Conservation (phyloP, 139 green algal genomes). For the Haematococcus sp. region DNA sequence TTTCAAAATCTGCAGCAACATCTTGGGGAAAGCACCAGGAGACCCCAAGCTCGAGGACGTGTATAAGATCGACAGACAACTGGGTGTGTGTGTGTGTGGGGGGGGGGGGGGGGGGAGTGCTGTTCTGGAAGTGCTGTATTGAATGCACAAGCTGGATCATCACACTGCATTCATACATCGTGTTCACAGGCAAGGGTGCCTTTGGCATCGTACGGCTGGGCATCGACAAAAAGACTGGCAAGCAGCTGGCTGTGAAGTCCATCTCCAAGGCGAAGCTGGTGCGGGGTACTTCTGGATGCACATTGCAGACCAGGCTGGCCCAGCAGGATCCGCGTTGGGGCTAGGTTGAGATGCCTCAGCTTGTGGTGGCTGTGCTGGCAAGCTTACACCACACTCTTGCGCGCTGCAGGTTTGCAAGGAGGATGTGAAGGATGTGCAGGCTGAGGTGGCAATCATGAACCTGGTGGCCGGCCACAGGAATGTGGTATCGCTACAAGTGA, state of each 20-base stretch:
- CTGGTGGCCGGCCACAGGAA: constrained; percentile 67
- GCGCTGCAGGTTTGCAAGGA: constrained; percentile 59
- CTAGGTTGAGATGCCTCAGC: too few species aligned
- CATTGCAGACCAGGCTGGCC: too few species aligned
- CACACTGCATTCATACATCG: neutral
- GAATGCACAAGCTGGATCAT: neutral
- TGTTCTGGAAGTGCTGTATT: neutral
- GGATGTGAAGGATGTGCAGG: constrained; percentile 84
- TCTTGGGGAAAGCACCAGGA: constrained; percentile 35
- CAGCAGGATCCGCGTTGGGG: too few species aligned
- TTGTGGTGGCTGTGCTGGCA: too few species aligned
- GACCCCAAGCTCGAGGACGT: constrained; percentile 44
- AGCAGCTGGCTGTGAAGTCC: constrained; percentile 74
- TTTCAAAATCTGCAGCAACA: constrained; percentile 25
- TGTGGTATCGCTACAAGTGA: constrained; percentile 69
- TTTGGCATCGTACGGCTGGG: constrained; percentile 53
- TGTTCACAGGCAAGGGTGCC: constrained; percentile 46
- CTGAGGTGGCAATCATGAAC: constrained; percentile 80
- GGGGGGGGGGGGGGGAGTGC: neutral
- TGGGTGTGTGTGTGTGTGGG: neutral
- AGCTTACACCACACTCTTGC: too few species aligned
- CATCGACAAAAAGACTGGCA: constrained; percentile 28
- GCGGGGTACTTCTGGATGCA: too few species aligned
- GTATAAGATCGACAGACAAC: constrained; percentile 19
- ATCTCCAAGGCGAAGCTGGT: constrained; percentile 83